Evolutionary conservation across 2,329 filamentous ascomycete genomes (phyloP), one percentile per base, ranked within the genome.

Genomic region (Aciculosporium take): DNA sequence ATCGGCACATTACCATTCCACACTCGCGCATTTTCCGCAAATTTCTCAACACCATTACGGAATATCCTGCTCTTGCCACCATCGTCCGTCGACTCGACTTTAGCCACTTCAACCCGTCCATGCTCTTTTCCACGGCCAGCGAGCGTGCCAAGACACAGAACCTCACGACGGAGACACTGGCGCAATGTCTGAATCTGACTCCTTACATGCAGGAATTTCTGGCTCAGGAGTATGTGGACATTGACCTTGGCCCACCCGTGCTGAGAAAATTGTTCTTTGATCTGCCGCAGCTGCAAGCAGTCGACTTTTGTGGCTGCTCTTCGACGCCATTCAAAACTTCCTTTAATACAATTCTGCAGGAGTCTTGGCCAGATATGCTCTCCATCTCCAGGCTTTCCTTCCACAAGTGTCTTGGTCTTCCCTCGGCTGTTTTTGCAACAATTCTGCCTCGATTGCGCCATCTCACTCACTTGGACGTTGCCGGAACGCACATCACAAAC

Each of bases 11-110:
- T 58, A 86, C 82, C 33, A 81, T 89, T 50, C 84, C 84, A 5
- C 84, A 88, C 66, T 89, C 84, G 21, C 69, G 78, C 45, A 85
- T 87, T 56, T 91, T 88, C 63, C 79, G 79, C 55, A 89, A 89
- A 61, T 85, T 87, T 51, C 71, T 87, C 37, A 67, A 69, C 44
- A 83, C 84, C 53, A 68, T 89, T 48, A 65, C 67, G 35, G 64
- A 72, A 44, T 78, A 87, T 56, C 74, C 76, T 2, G 67, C 76
- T 7, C 67, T 88, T 41, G 84, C 84, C 35, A 80, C 76, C 31
- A 76, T 88, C 51, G 82, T 89, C 34, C 77, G 81, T 44, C 79
- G 84, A 39, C 66, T 89, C 35, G 84, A 91, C 62, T 88, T 91
- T 53, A 87, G 82, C 47, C 84, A 88, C 65, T 88, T 88, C 62